These are phyloP conservation scores for Nothophoma quercina DNA, from an alignment of 2,329 filamentous ascomycete species.

Conservation along the genomic window DNA sequence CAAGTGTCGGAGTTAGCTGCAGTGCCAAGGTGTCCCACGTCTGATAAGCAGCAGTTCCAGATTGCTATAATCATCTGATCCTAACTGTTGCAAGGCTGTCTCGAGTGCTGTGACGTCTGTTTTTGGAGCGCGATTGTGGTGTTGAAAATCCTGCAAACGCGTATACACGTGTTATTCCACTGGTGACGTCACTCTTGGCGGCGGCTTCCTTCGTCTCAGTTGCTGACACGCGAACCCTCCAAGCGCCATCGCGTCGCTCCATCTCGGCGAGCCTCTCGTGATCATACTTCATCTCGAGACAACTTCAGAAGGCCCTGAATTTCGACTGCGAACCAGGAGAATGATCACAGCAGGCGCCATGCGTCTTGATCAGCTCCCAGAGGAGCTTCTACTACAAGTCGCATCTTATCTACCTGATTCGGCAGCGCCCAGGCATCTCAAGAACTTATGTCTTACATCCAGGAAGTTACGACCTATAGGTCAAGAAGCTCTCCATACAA, in stretches of 20 bases:
- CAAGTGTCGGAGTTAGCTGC: neutral
- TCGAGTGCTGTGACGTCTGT: neutral
- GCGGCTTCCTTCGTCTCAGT: neutral
- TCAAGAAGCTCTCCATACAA: conserved; percentile 27
- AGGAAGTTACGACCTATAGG: conserved; percentile 27
- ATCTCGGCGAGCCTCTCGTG: neutral
- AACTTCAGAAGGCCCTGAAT: neutral
- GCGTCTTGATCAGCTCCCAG: conserved; percentile 22
- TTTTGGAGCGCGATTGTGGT: no score
- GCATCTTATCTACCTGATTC: conserved; percentile 24
- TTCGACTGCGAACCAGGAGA: no score
- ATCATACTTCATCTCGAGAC: neutral
- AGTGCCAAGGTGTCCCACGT: neutral
- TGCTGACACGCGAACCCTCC: neutral
- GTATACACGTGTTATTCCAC: neutral
- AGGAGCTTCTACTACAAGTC: conserved; percentile 32
- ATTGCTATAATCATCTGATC: neutral
- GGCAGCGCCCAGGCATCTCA: conserved; percentile 20
- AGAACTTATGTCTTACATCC: conserved; percentile 25
- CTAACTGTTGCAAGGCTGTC: no score
- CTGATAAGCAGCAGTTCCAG: neutral
- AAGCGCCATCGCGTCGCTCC: neutral
- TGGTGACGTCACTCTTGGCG: conserved; percentile 1
- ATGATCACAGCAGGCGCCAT: neutral
- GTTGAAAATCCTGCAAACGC: neutral